Evolutionary conservation across 2,329 filamentous ascomycete species (phyloP), one percentile per base, ranked within the genome.

Genomic region (Penicillium sp.): DNA sequence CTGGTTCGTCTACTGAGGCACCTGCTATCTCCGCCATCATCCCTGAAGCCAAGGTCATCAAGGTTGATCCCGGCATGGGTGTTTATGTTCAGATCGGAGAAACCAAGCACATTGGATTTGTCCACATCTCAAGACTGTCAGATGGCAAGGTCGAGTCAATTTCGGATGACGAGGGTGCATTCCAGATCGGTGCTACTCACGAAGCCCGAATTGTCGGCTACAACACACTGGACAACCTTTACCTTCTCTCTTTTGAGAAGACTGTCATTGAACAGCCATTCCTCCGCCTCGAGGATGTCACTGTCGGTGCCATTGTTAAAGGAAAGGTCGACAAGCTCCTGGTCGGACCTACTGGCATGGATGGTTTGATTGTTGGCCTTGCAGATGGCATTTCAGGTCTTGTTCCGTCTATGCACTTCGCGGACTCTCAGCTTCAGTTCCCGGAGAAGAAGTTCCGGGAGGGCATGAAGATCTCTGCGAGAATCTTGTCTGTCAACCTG

Each of bases 381-480:
- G 88, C 92, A 9, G 91, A 97, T 43, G 91, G 91, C 46, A 92
- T 99, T 63, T 88, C 86, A 50, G 95, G 92, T n/a, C 83, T 96
- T 56, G 92, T 98, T 2, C 85, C 92, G 3, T 90, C 93, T 69
- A 87, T 88, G 70, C 96, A 99, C 71, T 81, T 99, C 66, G 89
- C 95, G 46, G 96, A 99, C 72, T 85, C 95, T 14, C 87, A 87
- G 59, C 81, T 99, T 25, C 90, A 95, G 70, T 90, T 97, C 68
- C 95, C 95, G 0, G 95, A 99, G 75, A 96, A 93, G 80, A 98
- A 97, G 72, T 99, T 97, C 77, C 86, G 90, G 59, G 91, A 93
- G 72, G 92, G 92, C 1, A 85, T 91, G 74, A 85, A 88, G 52
- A 88, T 99, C 61, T 96, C 91, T 65, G 90, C 90, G 21, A 85